Percentiles rank a stretch among this genome's conserved stretches.
These are phyloP conservation scores for Leccinellum rugosiceps DNA, from an alignment of 768 basidiomycete species.

Conservation along the genomic window DNA sequence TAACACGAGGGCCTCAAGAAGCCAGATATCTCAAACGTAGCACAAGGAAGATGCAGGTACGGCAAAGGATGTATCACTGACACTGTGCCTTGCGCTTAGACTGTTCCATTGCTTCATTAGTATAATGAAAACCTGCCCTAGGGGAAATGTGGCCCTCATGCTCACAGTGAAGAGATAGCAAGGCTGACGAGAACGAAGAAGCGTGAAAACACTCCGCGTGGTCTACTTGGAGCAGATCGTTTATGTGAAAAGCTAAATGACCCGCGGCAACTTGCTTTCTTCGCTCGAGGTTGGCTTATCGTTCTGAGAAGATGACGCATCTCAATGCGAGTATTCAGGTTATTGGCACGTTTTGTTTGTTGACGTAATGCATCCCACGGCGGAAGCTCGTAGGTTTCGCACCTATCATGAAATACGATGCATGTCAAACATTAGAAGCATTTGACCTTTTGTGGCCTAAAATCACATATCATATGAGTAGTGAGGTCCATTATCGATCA, in stretches of 20 bases:
- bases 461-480: neutral
- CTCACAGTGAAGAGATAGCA: conserved; percentile 5
- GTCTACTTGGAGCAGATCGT: neutral
- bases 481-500: conserved; percentile 3
- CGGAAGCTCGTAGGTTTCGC: neutral
- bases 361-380: conserved; percentile 15
- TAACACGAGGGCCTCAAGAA: conserved; percentile 12
- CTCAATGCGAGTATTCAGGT: neutral
- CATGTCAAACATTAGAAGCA: neutral
- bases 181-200: conserved; percentile 13
- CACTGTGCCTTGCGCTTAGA: conserved; percentile 13
- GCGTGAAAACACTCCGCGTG: conserved; percentile 4
- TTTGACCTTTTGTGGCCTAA: neutral
- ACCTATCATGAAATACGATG: neutral
- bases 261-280: conserved; percentile 15
- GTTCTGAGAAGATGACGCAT: conserved; percentile 13
- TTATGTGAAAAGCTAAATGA: conserved; percentile 1
- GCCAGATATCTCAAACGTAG: conserved; percentile 4
- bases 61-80: conserved; percentile 5
- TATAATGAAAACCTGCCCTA: conserved; percentile 26
- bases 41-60: conserved; percentile 14
- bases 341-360: neutral
- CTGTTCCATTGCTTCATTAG: conserved; percentile 26
- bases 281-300: conserved; percentile 12
- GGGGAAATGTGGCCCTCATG: conserved; percentile 8